Base-by-base conservation (phyloP, 208 protist species). In the Strigomonas oncopelti region DNA sequence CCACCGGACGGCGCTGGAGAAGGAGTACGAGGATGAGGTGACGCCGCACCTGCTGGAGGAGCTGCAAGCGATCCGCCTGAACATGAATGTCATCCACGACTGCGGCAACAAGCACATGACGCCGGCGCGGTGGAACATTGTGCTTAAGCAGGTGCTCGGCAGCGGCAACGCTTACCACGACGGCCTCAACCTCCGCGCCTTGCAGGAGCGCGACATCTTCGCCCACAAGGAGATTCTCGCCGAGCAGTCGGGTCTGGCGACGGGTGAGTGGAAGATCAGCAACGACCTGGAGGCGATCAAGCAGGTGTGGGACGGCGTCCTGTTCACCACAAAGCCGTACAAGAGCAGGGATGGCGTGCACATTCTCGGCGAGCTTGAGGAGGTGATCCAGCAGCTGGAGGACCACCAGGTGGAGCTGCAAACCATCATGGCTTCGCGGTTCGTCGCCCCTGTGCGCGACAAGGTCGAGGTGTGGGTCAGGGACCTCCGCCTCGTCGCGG, bases 61-160 rank as follows among this genome's bases (percentile, higher is more conserved):
- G 64, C 64, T 96, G 59, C 88, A 91, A 57, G 78, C 74, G 18
- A 72, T 95, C 61, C 86, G 87, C 25, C 32, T 65, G 22, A 91
- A 92, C 67, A 91, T 98, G 74, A 53, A 77, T 7, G 85, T 95
- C 36, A 93, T 98, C 66, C 86, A 97, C 63, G 90, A 97, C 69
- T 96, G 92, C 67, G 89, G 92, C 53, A 98, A 98, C 71, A 92
- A 93, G 71, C 87, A 97, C 73, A 93, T 98, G 87, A 86, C 85
- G 25, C 13, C 73, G 11, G 74, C 83, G 13, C 92, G 96, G 72
- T 98, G 94, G 94, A 91, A 93, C 67, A 76, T 78, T 53, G 90
- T 99, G 32, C 94, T 98, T 48, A 87, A 95, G 70, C 68, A 75
- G 28, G 85, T 98, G 29, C 93, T 87, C 13, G 88, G 87, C 27